A percentile compares a stretch with the other conserved stretches of the same genome.
Conservation (phyloP, 371 early-diverging fungal species). For the Rhizopus delemar region DNA sequence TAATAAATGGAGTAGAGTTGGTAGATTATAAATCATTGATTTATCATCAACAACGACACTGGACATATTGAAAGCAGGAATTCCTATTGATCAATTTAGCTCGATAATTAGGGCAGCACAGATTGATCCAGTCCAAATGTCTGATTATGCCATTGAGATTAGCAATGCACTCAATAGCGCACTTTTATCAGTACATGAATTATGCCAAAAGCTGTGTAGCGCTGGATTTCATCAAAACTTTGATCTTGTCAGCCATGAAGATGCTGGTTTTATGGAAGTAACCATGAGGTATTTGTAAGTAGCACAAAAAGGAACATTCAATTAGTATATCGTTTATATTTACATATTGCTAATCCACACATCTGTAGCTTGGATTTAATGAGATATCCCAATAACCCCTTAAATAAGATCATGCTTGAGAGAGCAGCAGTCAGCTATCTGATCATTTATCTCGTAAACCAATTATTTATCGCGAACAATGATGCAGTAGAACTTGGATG, state of each 20-base stretch:
- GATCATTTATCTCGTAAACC: slow-evolving; percentile 12
- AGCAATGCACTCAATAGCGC: slow-evolving; percentile 6
- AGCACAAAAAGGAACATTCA: slow-evolving; percentile 14
- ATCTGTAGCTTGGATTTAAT: slow-evolving; percentile 9
- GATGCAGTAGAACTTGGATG: slow-evolving; percentile 14
- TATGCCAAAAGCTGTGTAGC: slow-evolving; percentile 14
- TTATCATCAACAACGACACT: too few relatives aligned
- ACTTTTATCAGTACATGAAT: slow-evolving; percentile 7
- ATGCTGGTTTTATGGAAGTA: slow-evolving; percentile 19
- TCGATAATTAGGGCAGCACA: too few relatives aligned
- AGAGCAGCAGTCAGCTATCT: slow-evolving; percentile 11
- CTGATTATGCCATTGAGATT: neutral
- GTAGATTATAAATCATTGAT: too few relatives aligned
- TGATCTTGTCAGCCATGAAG: slow-evolving; percentile 13
- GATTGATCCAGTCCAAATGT: neutral
- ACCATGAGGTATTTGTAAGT: slow-evolving; percentile 19
- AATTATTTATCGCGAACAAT: slow-evolving; percentile 13
- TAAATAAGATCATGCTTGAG: slow-evolving; percentile 3
- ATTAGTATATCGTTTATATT: slow-evolving; percentile 15
- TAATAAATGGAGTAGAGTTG: too few relatives aligned
- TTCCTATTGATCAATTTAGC: too few relatives aligned
- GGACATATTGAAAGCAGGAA: too few relatives aligned
- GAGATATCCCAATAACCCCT: slow-evolving; percentile 9
- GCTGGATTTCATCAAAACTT: slow-evolving; percentile 5
- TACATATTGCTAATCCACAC: slow-evolving; percentile 11